phyloP scores from a whole-genome alignment of 176 grass and related monocot genomes.

The Panicum miliaceum region DNA sequence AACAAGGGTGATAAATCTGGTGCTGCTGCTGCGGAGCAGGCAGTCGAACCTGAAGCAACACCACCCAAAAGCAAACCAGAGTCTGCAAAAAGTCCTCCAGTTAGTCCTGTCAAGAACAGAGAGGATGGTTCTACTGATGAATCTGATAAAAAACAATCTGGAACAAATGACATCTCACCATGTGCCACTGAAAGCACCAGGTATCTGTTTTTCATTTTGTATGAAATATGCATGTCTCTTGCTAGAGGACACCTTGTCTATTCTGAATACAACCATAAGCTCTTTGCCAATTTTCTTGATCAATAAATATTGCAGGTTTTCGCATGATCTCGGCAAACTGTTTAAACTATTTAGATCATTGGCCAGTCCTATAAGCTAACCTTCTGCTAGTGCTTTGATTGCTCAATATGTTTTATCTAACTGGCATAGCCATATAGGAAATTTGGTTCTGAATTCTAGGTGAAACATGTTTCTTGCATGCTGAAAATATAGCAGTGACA shows the following conservation, averaged over 20 bases:
- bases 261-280: slow-evolving; percentile 11
- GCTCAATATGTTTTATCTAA: slow-evolving; percentile 16
- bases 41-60: slow-evolving; percentile 54
- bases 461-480: slow-evolving; percentile 31
- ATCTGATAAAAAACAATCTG: slow-evolving; percentile 47
- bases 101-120: slow-evolving; percentile 72
- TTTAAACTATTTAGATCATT: slow-evolving; percentile 17
- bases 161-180: slow-evolving; percentile 66
- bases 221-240: slow-evolving; percentile 12
- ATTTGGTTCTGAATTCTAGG: background rate
- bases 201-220: slow-evolving; percentile 50
- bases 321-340: background rate
- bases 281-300: slow-evolving; percentile 6
- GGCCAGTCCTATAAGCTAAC: background rate
- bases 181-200: slow-evolving; percentile 70
- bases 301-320: slow-evolving; percentile 4
- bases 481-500: background rate
- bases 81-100: slow-evolving; percentile 58
- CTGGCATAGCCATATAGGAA: background rate
- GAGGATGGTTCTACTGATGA: slow-evolving; percentile 58
- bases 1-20: slow-evolving; percentile 63
- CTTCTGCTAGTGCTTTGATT: background rate
- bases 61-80: slow-evolving; percentile 46
- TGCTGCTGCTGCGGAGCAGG: slow-evolving; percentile 40
- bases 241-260: slow-evolving; percentile 6